Base-by-base conservation (phyloP, 306 rosid genomes). In the Glycyrrhiza uralensis region DNA sequence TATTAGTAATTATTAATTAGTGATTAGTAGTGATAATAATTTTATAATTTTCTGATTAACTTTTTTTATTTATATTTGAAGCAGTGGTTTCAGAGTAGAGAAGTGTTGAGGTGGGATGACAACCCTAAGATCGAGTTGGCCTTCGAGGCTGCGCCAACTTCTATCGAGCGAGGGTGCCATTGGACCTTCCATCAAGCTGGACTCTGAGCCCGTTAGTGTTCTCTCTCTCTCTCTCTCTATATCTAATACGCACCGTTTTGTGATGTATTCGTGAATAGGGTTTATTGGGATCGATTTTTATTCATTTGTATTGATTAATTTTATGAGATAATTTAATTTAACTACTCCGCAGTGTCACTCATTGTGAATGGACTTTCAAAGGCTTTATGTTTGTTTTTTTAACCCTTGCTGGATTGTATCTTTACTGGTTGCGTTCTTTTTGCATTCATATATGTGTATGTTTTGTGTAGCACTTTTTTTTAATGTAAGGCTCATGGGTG, bases 101-200 rank as follows among this genome's bases (percentile, higher is more conserved):
- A 82, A 88, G 81, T n/a, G n/a, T 78, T 81, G 93, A 67, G 90
- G 90, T 83, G 87, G 79, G 86, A 95, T 95, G 99, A 70, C 92
- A 72, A 78, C 97, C 75, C 82, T 82, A 65, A 81, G 96, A 86
- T 90, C 99, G 71, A 92, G 87, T 84, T 90, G 90, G 92, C 97
- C 99, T 19, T 92, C 97, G 69, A 82, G 99, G 96, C 80, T 95
- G 77, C 92, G 99, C 66, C 96, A 91, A 66, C 90, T 95, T 68
- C 82, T 95, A 18, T 88, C 96, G 3, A 88, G 77, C 74, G 99
- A 95, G 74, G 92, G 96, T 52, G 85, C 87, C 62, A 81, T 85
- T 44, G 99, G 95, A 17, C 96, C 99, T 30, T 90, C 99, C 32
- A 41, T 88, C 69, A 95, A 90, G 67, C 81, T 91, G 61, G 96